These are phyloP conservation scores for Claviceps sp. DNA, from an alignment of 2,329 filamentous ascomycete genomes.

Conservation along the genomic window DNA sequence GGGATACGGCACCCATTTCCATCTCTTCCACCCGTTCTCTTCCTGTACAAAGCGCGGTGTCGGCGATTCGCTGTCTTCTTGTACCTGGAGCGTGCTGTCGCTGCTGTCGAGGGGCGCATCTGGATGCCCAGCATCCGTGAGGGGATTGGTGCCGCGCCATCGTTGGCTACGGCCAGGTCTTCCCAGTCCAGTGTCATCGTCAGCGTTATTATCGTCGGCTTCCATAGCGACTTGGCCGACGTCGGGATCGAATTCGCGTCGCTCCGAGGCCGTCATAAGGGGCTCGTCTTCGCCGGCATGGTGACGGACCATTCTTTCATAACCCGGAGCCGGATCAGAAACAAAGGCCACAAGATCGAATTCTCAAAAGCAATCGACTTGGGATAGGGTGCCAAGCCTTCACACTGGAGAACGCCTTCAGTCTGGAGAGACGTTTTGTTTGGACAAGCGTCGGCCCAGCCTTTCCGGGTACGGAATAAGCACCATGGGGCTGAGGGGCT, in stretches of 20 bases:
- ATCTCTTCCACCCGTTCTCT: conserved; percentile 30
- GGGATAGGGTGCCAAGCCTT: too few species aligned
- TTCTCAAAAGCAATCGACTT: neutral
- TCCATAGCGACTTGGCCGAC: conserved; percentile 4
- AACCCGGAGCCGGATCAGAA: neutral
- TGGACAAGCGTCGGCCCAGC: too few species aligned
- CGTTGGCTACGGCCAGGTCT: neutral
- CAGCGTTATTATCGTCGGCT: conserved; percentile 10
- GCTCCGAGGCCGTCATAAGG: conserved; percentile 24
- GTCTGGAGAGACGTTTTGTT: too few species aligned
- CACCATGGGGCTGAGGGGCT: neutral
- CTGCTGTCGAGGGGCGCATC: conserved; percentile 27
- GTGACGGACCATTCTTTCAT: conserved; percentile 18
- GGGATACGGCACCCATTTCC: conserved; percentile 47
- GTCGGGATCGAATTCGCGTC: conserved; percentile 16
- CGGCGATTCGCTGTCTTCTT: conserved; percentile 26
- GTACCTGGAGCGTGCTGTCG: conserved; percentile 29
- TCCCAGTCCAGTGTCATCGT: neutral
- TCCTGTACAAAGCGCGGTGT: conserved; percentile 50
- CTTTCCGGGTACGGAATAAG: too few species aligned
- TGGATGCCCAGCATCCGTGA: conserved; percentile 19
- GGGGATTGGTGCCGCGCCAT: conserved; percentile 1
- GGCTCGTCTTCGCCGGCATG: conserved; percentile 23
- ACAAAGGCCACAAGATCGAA: neutral
- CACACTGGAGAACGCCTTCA: too few species aligned